Evolutionary conservation across 164 flowering plant genomes (phyloP).

Genomic region (Taxillus chinensis): DNA sequence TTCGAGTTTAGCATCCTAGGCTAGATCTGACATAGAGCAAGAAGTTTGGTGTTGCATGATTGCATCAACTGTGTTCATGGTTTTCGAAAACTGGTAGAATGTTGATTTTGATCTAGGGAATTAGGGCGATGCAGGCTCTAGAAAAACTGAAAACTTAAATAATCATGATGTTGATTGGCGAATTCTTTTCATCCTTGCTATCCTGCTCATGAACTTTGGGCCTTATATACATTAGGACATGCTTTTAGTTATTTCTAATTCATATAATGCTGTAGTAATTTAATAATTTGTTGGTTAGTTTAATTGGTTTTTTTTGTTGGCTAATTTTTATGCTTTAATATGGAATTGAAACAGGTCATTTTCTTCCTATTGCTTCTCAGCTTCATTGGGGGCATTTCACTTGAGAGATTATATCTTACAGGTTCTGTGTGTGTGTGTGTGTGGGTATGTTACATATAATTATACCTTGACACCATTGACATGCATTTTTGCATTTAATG

Average conservation of each 20-base stretch:
- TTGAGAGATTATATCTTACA: conserved; percentile 32
- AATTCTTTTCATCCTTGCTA: no score
- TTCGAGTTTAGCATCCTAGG: no score
- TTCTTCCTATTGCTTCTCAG: conserved; percentile 36
- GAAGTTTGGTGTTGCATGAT: no score
- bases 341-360: conserved; percentile 42
- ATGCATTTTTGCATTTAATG: background rate
- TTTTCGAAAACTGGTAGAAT: no score
- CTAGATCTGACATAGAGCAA: no score
- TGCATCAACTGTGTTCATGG: no score
- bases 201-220: no score
- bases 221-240: no score
- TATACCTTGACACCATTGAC: background rate
- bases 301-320: background rate
- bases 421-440: conserved; percentile 26
- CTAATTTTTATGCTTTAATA: background rate
- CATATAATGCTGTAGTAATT: background rate
- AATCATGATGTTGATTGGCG: no score
- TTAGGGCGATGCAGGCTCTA: no score
- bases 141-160: no score
- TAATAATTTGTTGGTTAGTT: background rate
- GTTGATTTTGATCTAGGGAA: no score
- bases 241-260: background rate
- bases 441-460: conserved; percentile 10
- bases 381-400: conserved; percentile 52